Percentiles rank a stretch among this genome's conserved stretches.
These are phyloP conservation scores for Arabidopsis suecica DNA, from an alignment of 345 rosid species.

Conservation along the genomic window DNA sequence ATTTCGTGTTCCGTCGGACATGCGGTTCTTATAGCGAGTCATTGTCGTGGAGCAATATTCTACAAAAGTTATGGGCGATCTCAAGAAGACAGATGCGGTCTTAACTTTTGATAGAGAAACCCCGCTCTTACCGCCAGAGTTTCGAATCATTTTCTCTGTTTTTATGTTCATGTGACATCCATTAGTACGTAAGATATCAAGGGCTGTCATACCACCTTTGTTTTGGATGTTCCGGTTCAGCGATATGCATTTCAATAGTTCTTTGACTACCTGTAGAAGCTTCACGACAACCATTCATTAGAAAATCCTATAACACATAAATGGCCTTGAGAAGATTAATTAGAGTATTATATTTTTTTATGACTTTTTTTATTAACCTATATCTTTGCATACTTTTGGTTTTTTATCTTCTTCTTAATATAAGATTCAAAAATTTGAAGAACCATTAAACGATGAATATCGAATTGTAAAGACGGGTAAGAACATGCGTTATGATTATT, in stretches of 20 bases:
- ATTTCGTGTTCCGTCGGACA: constrained; percentile 33
- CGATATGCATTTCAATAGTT: background rate
- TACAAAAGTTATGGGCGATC: background rate
- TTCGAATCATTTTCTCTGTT: background rate
- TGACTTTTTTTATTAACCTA: no score
- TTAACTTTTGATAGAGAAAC: background rate
- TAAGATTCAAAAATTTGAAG: no score
- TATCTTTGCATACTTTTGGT: no score
- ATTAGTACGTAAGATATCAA: constrained; percentile 4
- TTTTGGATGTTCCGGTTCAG: constrained; percentile 20
- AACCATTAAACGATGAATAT: no score
- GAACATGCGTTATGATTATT: background rate
- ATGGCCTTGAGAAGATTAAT: no score
- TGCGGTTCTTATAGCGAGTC: background rate
- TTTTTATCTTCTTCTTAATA: no score
- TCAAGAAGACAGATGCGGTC: background rate
- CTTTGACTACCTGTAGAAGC: constrained; percentile 27
- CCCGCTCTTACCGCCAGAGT: background rate
- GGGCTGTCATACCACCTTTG: background rate
- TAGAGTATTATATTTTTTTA: no score
- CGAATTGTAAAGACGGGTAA: no score
- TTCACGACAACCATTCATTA: background rate
- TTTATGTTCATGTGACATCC: background rate
- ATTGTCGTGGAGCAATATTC: constrained; percentile 2
- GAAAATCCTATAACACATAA: background rate